Evolutionary conservation across 495 filamentous ascomycete genomes (phyloP).

Genomic region (Lophiostoma macrostomum): DNA sequence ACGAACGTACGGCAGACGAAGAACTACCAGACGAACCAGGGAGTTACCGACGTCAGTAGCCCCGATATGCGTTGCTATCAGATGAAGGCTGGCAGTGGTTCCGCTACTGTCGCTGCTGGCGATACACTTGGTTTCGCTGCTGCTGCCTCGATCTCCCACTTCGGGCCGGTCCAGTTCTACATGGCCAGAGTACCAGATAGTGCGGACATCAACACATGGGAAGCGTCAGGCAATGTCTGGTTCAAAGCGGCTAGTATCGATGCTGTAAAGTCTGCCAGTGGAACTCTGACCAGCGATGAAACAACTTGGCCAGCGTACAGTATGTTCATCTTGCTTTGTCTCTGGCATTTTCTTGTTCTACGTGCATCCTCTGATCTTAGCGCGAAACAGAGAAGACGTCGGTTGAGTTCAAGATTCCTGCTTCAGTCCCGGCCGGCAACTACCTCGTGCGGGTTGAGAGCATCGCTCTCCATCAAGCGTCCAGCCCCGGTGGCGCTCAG

Average conservation of each 20-base stretch:
- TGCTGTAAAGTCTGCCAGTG: slow-evolving; percentile 3
- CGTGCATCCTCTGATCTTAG: too few relatives aligned
- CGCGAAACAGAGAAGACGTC: too few relatives aligned
- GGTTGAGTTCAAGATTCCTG: too few relatives aligned
- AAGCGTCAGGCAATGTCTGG: slow-evolving; percentile 27
- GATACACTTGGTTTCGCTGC: slow-evolving; percentile 21
- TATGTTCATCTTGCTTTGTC: not conserved
- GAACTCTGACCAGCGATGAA: slow-evolving; percentile 3
- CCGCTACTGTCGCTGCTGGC: slow-evolving; percentile 24
- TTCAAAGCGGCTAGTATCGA: slow-evolving; percentile 20
- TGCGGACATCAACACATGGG: slow-evolving; percentile 28
- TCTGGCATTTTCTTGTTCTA: not conserved
- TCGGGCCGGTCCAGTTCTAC: slow-evolving; percentile 28
- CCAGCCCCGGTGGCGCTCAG: slow-evolving; percentile 30
- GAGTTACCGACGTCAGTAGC: slow-evolving; percentile 18
- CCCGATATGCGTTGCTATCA: slow-evolving; percentile 30
- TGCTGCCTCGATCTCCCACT: slow-evolving; percentile 11
- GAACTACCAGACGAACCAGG: slow-evolving; percentile 26
- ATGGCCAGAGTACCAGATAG: slow-evolving; percentile 26
- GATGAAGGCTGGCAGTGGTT: slow-evolving; percentile 6
- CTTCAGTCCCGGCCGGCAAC: too few relatives aligned
- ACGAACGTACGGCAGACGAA: slow-evolving; percentile 23
- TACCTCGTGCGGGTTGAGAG: slow-evolving; percentile 63
- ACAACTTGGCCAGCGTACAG: slow-evolving; percentile 28
- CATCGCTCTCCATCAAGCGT: slow-evolving; percentile 50